Evolutionary conservation across 768 basidiomycete species (phyloP).

Genomic region (Leccinum fibrillosum): DNA sequence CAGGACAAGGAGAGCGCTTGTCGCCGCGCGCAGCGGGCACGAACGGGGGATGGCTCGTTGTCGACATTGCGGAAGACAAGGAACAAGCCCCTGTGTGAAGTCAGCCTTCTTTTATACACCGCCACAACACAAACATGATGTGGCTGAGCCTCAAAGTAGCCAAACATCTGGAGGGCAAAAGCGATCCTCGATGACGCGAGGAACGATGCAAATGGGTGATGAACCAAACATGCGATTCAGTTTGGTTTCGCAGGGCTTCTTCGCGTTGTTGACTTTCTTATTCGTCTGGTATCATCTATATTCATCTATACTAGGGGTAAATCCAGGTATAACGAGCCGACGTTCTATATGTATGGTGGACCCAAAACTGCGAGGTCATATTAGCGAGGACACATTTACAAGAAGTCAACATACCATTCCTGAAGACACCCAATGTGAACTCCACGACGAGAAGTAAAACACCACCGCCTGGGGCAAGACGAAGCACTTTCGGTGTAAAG

Average conservation of each 20-base stretch:
- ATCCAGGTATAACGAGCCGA: background rate
- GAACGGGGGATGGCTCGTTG: slow-evolving; percentile 21
- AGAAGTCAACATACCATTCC: slow-evolving; percentile 47
- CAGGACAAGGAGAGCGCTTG: slow-evolving; percentile 68
- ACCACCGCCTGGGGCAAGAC: slow-evolving; percentile 94
- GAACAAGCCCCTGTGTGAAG: slow-evolving; percentile 21
- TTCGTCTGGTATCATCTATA: background rate
- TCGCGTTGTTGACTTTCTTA: background rate
- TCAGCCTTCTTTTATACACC: slow-evolving; percentile 12
- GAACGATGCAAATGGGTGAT: too few relatives aligned
- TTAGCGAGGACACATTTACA: background rate
- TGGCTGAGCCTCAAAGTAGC: slow-evolving; percentile 12
- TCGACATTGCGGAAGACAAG: slow-evolving; percentile 24
- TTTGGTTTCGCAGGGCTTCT: background rate
- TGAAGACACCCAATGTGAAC: slow-evolving; percentile 74
- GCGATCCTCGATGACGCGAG: too few relatives aligned
- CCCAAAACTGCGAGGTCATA: slow-evolving; percentile 20
- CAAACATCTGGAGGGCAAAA: background rate
- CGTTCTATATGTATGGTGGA: slow-evolving; percentile 31
- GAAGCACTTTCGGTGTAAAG: slow-evolving; percentile 91
- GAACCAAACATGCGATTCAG: background rate
- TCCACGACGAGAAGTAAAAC: slow-evolving; percentile 93
- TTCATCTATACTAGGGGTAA: slow-evolving; percentile 1
- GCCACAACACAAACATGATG: background rate
- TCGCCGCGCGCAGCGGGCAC: slow-evolving; percentile 35